These are phyloP conservation scores for Exophiala xenobiotica DNA, from an alignment of 2,329 filamentous ascomycete species.

Conservation along the genomic window DNA sequence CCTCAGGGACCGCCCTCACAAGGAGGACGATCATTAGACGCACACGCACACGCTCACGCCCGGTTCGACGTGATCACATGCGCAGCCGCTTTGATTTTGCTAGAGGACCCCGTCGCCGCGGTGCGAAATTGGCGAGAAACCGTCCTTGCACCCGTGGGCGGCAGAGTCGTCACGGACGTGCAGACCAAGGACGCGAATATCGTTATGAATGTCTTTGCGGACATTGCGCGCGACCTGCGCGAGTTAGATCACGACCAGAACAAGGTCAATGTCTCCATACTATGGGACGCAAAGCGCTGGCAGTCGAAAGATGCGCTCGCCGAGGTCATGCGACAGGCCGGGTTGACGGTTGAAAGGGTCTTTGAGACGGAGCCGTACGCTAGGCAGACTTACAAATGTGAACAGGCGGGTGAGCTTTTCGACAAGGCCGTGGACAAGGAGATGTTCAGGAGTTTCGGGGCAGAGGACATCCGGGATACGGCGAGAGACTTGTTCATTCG, in stretches of 20 bases:
- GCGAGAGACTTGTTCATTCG: slow-evolving; percentile 13
- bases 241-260: too few relatives aligned
- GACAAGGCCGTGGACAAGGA: slow-evolving; percentile 16
- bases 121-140: slow-evolving; percentile 19
- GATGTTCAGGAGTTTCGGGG: slow-evolving; percentile 18
- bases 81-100: slow-evolving; percentile 21
- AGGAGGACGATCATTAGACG: too few relatives aligned
- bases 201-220: slow-evolving; percentile 19
- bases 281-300: slow-evolving; percentile 13
- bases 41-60: too few relatives aligned
- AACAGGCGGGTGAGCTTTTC: slow-evolving; percentile 9
- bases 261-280: slow-evolving; percentile 1
- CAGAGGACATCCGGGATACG: slow-evolving; percentile 3
- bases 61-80: slow-evolving; percentile 26
- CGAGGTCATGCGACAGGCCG: slow-evolving; percentile 13
- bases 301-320: slow-evolving; percentile 6
- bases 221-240: slow-evolving; percentile 3
- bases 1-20: too few relatives aligned
- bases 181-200: slow-evolving; percentile 21
- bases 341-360: slow-evolving; percentile 14
- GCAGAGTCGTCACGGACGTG: slow-evolving; percentile 24
- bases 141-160: slow-evolving; percentile 6
- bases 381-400: slow-evolving; percentile 1
- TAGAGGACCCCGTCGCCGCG: slow-evolving; percentile 13
- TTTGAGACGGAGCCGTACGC: slow-evolving; percentile 19